Base-by-base conservation (phyloP, 1,284 basidiomycete species). In the Termitomyces sp. region DNA sequence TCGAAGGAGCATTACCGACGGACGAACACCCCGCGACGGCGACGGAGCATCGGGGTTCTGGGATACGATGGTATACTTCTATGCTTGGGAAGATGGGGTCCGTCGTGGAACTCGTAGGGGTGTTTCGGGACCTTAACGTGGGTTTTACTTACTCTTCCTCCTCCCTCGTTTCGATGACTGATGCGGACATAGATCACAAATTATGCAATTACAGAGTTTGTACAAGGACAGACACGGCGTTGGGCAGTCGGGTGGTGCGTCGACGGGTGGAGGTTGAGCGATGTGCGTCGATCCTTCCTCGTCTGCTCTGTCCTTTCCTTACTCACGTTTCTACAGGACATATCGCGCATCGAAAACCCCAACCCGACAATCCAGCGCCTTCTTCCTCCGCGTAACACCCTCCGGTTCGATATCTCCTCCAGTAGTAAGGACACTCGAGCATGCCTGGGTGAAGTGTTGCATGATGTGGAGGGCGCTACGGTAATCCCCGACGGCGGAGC, bases 161-260 rank as follows among this genome's bases (percentile, higher is more conserved):
- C 38, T 31, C 30, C 28, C 13, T 16, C 30, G 2, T 33, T 26
- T 46, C 10, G 1, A 28, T 7, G 34, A 41, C n/a, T 46, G 26
- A 41, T 26, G 24, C 3, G 10, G 16, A 16, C 31, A 10, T 44
- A 93, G 86, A 81, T 95, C 33, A 73, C 80, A 24, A 97, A 96
- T 67, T 97, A 94, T 66, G 88, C 84, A 0, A 72, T 97, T 45
- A 84, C 84, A 0, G 86, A 92, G 63, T 86, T 93, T 43, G 73
- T 85, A 2, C 93, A 94, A 68, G 91, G 93, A 0, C 81, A 85
- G 56, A 97, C 94, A 0, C 78, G 85, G 9, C 80, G 95, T 18
- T 98, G 94, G 93, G 89, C 86, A 0, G 69, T 97, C 0, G 88
- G 79, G 0, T 97, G 95, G 95, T 91, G 88, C 0, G 86, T 86